Conservation (phyloP, 306 rosid species). For the Crataegus laevigata region DNA sequence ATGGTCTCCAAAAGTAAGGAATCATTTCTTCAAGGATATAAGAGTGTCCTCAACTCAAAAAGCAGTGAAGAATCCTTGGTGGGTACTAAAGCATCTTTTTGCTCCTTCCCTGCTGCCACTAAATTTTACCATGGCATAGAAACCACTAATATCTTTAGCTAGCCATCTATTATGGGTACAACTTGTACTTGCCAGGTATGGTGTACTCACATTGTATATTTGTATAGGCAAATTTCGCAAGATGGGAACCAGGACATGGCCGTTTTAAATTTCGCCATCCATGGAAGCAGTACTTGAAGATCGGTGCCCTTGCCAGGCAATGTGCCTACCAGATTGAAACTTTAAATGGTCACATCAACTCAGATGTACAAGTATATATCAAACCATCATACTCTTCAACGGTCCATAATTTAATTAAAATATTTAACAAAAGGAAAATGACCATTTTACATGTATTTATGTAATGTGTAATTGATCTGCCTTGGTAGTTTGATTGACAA, state of each 20-base stretch:
- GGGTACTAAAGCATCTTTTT: neutral
- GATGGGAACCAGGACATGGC: slow-evolving; percentile 97
- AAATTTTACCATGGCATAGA: neutral
- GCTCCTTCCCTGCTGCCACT: neutral
- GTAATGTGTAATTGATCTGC: neutral
- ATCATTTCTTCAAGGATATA: slow-evolving; percentile 47
- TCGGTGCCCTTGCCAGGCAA: slow-evolving; percentile 58
- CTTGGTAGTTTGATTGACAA: neutral
- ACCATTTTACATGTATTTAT: neutral
- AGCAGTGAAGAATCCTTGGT: slow-evolving; percentile 64
- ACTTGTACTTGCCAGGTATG: neutral
- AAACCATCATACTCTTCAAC: neutral
- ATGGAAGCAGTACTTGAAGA: slow-evolving; percentile 79
- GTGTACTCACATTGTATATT: neutral
- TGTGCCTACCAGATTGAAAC: slow-evolving; percentile 82
- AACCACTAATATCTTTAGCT: neutral
- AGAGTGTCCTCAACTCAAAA: slow-evolving; percentile 66
- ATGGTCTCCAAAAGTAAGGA: slow-evolving; percentile 19
- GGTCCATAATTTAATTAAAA: neutral
- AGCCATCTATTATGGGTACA: neutral
- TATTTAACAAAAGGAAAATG: neutral
- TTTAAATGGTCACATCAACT: slow-evolving; percentile 36
- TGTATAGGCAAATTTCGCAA: slow-evolving; percentile 71
- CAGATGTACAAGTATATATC: slow-evolving; percentile 44
- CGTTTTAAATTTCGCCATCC: slow-evolving; percentile 65